Conservation (phyloP, 164 flowering plant genomes). For the Nymphaea thermarum region DNA sequence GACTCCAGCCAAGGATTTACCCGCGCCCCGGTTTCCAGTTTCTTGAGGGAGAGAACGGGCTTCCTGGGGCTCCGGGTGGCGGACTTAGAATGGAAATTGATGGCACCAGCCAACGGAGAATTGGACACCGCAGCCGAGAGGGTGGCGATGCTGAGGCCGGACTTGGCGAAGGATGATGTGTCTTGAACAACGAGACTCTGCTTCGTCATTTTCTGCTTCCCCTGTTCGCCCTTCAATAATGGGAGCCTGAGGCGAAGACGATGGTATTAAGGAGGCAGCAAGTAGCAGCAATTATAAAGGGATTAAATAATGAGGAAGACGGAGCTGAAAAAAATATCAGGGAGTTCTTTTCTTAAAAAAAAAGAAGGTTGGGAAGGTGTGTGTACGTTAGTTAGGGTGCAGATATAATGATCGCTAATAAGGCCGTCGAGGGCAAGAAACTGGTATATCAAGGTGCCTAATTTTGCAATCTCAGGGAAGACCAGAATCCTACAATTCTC, state of each 20-base stretch:
- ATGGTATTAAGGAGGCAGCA: background rate
- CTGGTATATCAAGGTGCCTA: no score
- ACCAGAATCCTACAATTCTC: no score
- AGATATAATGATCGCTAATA: no score
- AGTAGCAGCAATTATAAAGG: no score
- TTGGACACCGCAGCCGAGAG: constrained; percentile 18
- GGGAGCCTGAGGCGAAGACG: background rate
- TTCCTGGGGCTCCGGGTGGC: constrained; percentile 20
- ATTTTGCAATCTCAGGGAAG: no score
- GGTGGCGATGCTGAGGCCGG: constrained; percentile 16
- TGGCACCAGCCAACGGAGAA: background rate
- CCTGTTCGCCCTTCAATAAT: constrained; percentile 20
- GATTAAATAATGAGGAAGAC: no score
- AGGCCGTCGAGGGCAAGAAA: no score
- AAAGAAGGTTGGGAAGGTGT: no score
- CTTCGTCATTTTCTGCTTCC: constrained; percentile 60
- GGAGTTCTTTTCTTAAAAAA: no score
- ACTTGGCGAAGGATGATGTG: constrained; percentile 7
- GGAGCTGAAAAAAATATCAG: no score
- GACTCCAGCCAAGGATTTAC: constrained; percentile 49
- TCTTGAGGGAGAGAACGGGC: constrained; percentile 12
- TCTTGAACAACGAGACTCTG: constrained; percentile 39
- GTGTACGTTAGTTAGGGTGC: no score
- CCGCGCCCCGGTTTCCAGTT: constrained; percentile 28
- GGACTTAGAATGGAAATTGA: background rate